Conservation (phyloP, 202 grass and related monocot species). For the Elaeis oleifera region DNA sequence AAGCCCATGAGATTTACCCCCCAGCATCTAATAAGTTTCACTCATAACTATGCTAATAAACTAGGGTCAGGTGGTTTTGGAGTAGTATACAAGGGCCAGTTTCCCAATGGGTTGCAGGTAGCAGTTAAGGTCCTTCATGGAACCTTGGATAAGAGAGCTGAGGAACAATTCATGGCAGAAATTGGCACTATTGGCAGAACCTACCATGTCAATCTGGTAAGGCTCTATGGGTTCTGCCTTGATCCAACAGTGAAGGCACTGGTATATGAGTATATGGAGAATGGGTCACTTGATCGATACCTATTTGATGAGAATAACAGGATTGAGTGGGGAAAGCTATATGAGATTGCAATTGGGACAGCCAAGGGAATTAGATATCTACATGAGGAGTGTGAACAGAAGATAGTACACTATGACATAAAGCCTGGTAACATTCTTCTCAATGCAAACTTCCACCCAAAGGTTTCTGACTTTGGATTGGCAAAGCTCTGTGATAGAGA, state of each 20-base stretch:
- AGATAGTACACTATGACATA: too few species aligned
- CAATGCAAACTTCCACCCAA: too few species aligned
- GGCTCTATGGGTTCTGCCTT: conserved; percentile 12
- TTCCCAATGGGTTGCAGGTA: conserved; percentile 40
- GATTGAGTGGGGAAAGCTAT: conserved; percentile 46
- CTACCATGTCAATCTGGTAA: conserved; percentile 11
- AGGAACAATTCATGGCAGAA: conserved; percentile 18
- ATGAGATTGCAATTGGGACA: conserved; percentile 51
- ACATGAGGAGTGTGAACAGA: conserved; percentile 75
- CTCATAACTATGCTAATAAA: conserved; percentile 32
- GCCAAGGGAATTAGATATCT: conserved; percentile 78
- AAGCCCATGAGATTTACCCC: conserved; percentile 57
- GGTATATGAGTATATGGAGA: conserved; percentile 14
- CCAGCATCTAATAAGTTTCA: conserved; percentile 41
- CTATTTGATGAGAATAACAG: not conserved
- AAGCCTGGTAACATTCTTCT: too few species aligned
- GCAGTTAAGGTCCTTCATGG: conserved; percentile 13
- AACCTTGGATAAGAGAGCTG: not conserved
- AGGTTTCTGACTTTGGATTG: too few species aligned
- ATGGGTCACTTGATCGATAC: not conserved
- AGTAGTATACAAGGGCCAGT: conserved; percentile 58
- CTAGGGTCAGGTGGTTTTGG: conserved; percentile 69
- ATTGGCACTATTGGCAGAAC: conserved; percentile 11
- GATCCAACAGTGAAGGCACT: not conserved
- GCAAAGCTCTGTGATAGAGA: too few species aligned